A percentile compares a stretch with the other conserved stretches of the same genome.
These are phyloP conservation scores for Periglandula ipomoeae DNA, from an alignment of 2,329 filamentous ascomycete genomes.

Conservation along the genomic window DNA sequence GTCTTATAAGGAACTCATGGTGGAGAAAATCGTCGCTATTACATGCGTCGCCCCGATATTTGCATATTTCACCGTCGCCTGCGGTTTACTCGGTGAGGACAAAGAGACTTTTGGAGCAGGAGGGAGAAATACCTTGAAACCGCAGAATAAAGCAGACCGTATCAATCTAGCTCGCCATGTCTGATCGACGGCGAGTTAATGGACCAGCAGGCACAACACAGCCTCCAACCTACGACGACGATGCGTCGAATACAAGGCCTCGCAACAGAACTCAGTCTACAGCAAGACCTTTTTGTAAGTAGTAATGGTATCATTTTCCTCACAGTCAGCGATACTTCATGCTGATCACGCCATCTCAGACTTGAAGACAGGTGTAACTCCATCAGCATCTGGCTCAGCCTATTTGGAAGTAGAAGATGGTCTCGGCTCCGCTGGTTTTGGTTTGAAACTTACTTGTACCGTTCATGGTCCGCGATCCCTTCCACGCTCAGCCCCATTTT, in stretches of 20 bases:
- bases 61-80: too few species aligned
- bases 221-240: slow-evolving; percentile 60
- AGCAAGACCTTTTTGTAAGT: slow-evolving; percentile 50
- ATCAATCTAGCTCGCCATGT: slow-evolving; percentile 38
- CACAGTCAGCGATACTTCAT: background rate
- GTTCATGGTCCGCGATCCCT: slow-evolving; percentile 90
- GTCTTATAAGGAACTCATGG: background rate
- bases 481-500: slow-evolving; percentile 83
- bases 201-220: slow-evolving; percentile 70
- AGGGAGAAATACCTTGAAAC: too few species aligned
- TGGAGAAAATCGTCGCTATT: background rate
- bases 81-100: too few species aligned
- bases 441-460: slow-evolving; percentile 84
- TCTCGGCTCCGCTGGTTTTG: slow-evolving; percentile 42
- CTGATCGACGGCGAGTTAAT: slow-evolving; percentile 84
- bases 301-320: background rate
- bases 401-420: slow-evolving; percentile 62
- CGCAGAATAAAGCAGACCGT: too few species aligned
- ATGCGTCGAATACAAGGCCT: slow-evolving; percentile 40
- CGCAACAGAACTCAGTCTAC: slow-evolving; percentile 47
- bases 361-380: slow-evolving; percentile 83
- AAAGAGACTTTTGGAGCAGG: too few species aligned
- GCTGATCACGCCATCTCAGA: slow-evolving; percentile 39
- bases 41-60: slow-evolving; percentile 1
- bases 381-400: slow-evolving; percentile 86